Percentiles rank a stretch among this genome's conserved stretches.
Conservation (phyloP, 169 alveolate genomes). For the Plasmodium sp. region DNA sequence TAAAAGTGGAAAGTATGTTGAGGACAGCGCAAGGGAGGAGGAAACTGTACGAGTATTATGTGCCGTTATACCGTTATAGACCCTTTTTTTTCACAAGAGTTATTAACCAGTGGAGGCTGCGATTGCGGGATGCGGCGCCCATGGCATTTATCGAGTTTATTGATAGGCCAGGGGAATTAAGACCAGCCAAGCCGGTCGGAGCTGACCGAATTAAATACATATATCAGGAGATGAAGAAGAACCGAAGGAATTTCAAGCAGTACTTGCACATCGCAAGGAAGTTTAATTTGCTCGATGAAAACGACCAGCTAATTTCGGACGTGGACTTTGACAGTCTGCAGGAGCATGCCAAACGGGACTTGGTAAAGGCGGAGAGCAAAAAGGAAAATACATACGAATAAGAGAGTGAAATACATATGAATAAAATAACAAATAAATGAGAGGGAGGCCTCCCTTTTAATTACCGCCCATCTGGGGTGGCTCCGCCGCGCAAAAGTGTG, state of each 20-base stretch:
- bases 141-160: slow-evolving; percentile 91
- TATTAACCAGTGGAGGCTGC: slow-evolving; percentile 86
- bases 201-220: slow-evolving; percentile 73
- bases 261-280: slow-evolving; percentile 81
- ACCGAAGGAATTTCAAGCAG: slow-evolving; percentile 82
- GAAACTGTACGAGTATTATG: slow-evolving; percentile 84
- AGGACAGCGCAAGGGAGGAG: slow-evolving; percentile 89
- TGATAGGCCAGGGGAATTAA: slow-evolving; percentile 88
- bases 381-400: too few species aligned
- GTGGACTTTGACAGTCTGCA: background rate
- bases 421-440: too few species aligned
- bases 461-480: background rate
- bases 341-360: background rate
- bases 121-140: slow-evolving; percentile 88
- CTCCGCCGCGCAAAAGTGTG: background rate
- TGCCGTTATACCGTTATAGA: slow-evolving; percentile 87
- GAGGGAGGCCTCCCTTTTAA: background rate
- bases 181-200: slow-evolving; percentile 93
- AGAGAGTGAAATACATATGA: too few species aligned
- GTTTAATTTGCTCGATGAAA: slow-evolving; percentile 78
- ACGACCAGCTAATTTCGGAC: slow-evolving; percentile 77
- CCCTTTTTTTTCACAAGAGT: slow-evolving; percentile 88
- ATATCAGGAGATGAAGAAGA: slow-evolving; percentile 78
- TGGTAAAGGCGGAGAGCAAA: background rate
- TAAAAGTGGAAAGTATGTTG: slow-evolving; percentile 87